phyloP scores from a whole-genome alignment of 495 filamentous ascomycete species.

The Podospora tetraspora region DNA sequence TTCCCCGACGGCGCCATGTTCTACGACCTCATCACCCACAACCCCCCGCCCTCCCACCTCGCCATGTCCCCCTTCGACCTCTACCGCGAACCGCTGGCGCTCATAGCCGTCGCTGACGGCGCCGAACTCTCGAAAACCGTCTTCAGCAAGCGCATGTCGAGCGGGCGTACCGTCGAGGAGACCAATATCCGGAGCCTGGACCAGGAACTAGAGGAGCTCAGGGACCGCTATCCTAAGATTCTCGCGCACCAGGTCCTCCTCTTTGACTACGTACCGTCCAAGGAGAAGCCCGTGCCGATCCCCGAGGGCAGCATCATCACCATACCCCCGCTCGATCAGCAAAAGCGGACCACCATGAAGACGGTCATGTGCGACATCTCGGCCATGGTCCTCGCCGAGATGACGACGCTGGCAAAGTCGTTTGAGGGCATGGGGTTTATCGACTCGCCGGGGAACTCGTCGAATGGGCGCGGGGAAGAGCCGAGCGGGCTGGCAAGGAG shows the following conservation, averaged over 20 bases:
- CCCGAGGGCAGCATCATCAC: conserved; percentile 56
- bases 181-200: conserved; percentile 50
- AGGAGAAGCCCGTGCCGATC: conserved; percentile 42
- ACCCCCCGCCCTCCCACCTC: conserved; percentile 70
- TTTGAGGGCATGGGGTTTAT: conserved; percentile 74
- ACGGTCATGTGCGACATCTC: conserved; percentile 92
- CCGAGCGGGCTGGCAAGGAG: conserved; percentile 37
- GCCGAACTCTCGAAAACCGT: conserved; percentile 48
- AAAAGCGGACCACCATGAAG: conserved; percentile 84
- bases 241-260: conserved; percentile 73
- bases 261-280: conserved; percentile 59
- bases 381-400: conserved; percentile 73
- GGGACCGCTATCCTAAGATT: conserved; percentile 66
- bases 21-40: conserved; percentile 79
- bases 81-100: conserved; percentile 70
- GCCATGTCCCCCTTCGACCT: conserved; percentile 79
- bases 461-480: conserved; percentile 36
- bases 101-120: conserved; percentile 76
- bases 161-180: conserved; percentile 41
- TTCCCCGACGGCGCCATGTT: conserved; percentile 86
- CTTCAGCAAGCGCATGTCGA: conserved; percentile 43
- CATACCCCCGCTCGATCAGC: conserved; percentile 66
- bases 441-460: conserved; percentile 60
- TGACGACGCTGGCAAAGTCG: conserved; percentile 80
- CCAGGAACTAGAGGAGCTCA: conserved; percentile 62